phyloP scores from a whole-genome alignment of 2,329 filamentous ascomycete genomes.

The Blumeria hordei region DNA sequence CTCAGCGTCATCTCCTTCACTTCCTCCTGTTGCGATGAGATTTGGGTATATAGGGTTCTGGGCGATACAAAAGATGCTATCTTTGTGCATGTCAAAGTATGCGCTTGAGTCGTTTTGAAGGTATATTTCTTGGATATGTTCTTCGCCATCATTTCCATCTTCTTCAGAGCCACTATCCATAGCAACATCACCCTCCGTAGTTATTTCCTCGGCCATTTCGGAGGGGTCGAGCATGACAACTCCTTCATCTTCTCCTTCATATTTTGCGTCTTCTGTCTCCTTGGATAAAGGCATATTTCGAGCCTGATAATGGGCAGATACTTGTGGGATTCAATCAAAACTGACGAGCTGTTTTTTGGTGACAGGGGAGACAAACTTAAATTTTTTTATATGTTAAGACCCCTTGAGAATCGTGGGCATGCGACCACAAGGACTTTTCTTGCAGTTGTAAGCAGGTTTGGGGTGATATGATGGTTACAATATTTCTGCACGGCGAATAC shows the following conservation, averaged over 20 bases:
- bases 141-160: constrained; percentile 31
- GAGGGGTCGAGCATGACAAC: constrained; percentile 52
- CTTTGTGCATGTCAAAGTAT: constrained; percentile 74
- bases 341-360: no score
- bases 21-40: constrained; percentile 69
- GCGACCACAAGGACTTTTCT: no score
- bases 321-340: no score
- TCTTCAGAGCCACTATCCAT: constrained; percentile 58
- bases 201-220: constrained; percentile 56
- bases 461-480: no score
- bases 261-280: no score
- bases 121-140: constrained; percentile 39
- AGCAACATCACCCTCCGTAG: constrained; percentile 42
- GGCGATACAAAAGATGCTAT: constrained; percentile 85
- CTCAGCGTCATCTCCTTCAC: constrained; percentile 30
- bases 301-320: no score
- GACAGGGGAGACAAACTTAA: no score
- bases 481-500: no score
- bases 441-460: no score
- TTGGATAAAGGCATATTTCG: no score
- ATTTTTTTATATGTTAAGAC: no score
- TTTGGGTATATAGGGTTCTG: constrained; percentile 62
- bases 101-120: constrained; percentile 82
- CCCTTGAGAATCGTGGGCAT: no score
- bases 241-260: constrained; percentile 27